A percentile compares a stretch with the other conserved stretches of the same genome.
These are phyloP conservation scores for Stagonosporopsis chrysanthemi DNA, from an alignment of 2,329 filamentous ascomycete genomes.

Conservation along the genomic window DNA sequence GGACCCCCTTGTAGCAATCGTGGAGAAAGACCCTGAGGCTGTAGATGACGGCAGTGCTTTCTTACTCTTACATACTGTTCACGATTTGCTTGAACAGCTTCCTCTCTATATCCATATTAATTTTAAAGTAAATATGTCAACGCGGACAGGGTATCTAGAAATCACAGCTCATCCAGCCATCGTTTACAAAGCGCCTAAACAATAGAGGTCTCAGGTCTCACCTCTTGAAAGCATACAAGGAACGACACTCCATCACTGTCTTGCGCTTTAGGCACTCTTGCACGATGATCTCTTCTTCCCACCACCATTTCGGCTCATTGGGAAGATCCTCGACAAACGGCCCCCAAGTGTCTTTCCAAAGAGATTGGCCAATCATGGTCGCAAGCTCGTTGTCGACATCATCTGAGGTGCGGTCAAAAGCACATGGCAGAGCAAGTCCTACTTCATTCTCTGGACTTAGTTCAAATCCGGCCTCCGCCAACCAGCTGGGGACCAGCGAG, in stretches of 20 bases:
- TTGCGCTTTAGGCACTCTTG: constrained; percentile 45
- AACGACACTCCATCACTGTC: constrained; percentile 49
- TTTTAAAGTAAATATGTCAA: neutral
- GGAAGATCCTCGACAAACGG: constrained; percentile 42
- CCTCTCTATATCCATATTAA: neutral
- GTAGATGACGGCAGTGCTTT: neutral
- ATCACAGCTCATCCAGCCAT: constrained; percentile 8
- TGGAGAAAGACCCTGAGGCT: neutral
- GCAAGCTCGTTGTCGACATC: constrained; percentile 44
- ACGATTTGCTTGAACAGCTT: neutral
- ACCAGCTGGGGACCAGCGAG: constrained; percentile 65
- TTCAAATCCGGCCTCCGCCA: constrained; percentile 62
- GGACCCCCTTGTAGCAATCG: neutral
- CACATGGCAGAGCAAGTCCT: constrained; percentile 42
- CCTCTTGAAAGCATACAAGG: constrained; percentile 47
- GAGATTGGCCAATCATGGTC: constrained; percentile 42
- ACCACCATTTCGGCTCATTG: constrained; percentile 47
- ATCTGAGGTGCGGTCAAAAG: constrained; percentile 26
- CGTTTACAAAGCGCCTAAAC: neutral
- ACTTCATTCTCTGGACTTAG: constrained; percentile 33
- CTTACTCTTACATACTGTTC: neutral
- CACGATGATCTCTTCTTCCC: constrained; percentile 49
- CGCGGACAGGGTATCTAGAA: constrained; percentile 20
- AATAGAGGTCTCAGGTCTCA: neutral
- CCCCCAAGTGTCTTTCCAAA: constrained; percentile 52